Evolutionary conservation across 331 rosid genomes (phyloP).

Genomic region (Telfairia occidentalis): DNA sequence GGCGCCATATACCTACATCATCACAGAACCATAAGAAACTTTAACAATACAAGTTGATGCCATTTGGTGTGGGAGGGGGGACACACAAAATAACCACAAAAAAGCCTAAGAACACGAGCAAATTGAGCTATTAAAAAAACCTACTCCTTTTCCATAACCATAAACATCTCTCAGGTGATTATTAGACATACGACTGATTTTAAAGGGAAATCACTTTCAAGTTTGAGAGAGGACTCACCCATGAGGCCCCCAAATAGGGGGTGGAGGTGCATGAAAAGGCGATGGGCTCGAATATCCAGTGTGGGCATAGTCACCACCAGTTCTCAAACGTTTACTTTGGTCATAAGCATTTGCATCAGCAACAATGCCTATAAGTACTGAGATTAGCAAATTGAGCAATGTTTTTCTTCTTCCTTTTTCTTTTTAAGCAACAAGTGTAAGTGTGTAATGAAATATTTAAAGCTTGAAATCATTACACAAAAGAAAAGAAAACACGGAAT

Average conservation of each 20-base stretch:
- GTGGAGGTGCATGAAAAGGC: conserved; percentile 88
- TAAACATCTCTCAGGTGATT: not conserved
- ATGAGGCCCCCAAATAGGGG: conserved; percentile 92
- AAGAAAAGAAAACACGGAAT: not conserved
- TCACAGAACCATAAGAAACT: conserved; percentile 16
- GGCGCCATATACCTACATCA: conserved; percentile 82
- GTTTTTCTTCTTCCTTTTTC: not conserved
- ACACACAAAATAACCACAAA: not conserved
- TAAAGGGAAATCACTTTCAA: not conserved
- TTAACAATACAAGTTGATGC: not conserved
- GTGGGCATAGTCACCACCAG: conserved; percentile 85
- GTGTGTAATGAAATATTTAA: not conserved
- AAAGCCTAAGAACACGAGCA: not conserved
- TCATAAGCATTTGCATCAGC: conserved; percentile 70
- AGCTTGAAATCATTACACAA: not conserved
- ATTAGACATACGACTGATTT: not conserved
- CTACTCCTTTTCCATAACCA: not conserved
- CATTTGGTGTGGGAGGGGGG: not conserved
- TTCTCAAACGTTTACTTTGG: conserved; percentile 81
- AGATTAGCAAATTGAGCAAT: conserved; percentile 12
- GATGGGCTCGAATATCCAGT: conserved; percentile 74
- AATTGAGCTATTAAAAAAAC: not conserved
- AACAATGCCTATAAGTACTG: conserved; percentile 46
- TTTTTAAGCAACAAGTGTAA: not conserved
- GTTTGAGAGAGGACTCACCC: conserved; percentile 39